Evolutionary conservation across 208 protist species (phyloP).

Genomic region (Leishmania mexicana): DNA sequence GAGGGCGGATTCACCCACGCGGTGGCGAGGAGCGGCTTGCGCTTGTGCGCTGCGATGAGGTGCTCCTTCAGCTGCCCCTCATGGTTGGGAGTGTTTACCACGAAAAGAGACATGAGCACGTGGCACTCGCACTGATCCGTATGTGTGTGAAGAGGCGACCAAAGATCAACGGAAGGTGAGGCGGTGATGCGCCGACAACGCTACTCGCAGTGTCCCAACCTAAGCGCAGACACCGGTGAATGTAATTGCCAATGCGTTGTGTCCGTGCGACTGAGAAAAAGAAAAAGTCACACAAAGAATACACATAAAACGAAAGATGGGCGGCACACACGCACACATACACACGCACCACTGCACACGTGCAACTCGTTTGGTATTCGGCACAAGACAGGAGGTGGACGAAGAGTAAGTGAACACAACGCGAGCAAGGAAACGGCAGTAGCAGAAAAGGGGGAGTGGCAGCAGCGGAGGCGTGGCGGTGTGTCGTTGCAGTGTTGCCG

Average conservation of each 20-base stretch:
- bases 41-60: slow-evolving; percentile 56
- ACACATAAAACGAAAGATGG: neutral
- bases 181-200: neutral
- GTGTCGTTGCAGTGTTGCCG: neutral
- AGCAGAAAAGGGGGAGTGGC: neutral
- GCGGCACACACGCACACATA: neutral
- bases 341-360: neutral
- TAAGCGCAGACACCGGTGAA: neutral
- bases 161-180: neutral
- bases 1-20: slow-evolving; percentile 63
- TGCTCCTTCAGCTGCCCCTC: slow-evolving; percentile 63
- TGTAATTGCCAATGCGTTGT: neutral
- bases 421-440: neutral
- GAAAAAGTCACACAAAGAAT: neutral
- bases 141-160: neutral
- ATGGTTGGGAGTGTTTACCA: slow-evolving; percentile 61
- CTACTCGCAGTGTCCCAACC: neutral
- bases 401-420: neutral
- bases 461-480: neutral
- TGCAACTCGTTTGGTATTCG: neutral
- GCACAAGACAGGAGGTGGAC: neutral
- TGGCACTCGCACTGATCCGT: neutral
- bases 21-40: slow-evolving; percentile 70
- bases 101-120: slow-evolving; percentile 67
- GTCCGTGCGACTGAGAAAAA: neutral